Conservation (phyloP, 202 grass and related monocot species). For the Setaria viridis region DNA sequence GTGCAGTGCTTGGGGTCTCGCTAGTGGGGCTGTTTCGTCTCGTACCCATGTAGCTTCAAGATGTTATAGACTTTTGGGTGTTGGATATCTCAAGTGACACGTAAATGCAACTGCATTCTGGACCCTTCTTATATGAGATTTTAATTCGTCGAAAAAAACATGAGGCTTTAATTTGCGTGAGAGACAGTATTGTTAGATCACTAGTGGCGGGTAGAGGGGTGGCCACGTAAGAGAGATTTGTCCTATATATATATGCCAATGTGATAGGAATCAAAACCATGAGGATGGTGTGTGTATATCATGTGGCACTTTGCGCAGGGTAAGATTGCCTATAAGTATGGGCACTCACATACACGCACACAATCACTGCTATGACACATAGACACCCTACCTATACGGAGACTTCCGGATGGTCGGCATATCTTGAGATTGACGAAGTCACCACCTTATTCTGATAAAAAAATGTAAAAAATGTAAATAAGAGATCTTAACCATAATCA, state of each 20-base stretch:
- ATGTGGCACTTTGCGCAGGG: background rate
- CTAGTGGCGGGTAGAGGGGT: background rate
- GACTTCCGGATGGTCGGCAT: too few relatives aligned
- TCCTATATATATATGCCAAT: background rate
- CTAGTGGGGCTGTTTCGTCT: slow-evolving; percentile 25
- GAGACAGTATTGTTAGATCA: background rate
- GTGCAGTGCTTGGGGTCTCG: background rate
- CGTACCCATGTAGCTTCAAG: background rate
- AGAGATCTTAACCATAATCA: background rate
- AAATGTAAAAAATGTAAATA: background rate
- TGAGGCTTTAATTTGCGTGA: background rate
- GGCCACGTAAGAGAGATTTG: background rate
- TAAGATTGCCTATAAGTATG: background rate
- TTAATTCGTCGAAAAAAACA: too few relatives aligned
- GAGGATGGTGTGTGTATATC: background rate
- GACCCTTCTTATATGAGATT: background rate
- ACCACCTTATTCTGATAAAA: background rate
- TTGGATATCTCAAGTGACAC: slow-evolving; percentile 8
- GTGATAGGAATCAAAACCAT: slow-evolving; percentile 22
- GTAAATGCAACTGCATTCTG: background rate
- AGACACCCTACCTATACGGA: too few relatives aligned
- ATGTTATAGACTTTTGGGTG: background rate
- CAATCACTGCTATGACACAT: too few relatives aligned
- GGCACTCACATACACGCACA: too few relatives aligned
- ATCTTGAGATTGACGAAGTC: background rate